Percentiles rank a stretch among this genome's conserved stretches.
Conservation (phyloP, 2,329 filamentous ascomycete species). For the Penicillium sp. region DNA sequence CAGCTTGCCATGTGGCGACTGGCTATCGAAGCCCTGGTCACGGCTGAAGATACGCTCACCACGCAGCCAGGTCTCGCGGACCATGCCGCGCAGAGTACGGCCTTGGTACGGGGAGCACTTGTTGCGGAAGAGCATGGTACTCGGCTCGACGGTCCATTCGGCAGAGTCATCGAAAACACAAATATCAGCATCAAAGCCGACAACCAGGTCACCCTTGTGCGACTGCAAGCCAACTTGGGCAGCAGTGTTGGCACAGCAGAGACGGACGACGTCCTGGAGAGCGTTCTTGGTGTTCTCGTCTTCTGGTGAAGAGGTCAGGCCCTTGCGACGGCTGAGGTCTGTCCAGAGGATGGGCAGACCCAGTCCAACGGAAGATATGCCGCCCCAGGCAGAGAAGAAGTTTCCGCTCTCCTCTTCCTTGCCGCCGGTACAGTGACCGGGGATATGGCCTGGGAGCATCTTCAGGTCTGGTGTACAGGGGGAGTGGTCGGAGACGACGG, state of each 20-base stretch:
- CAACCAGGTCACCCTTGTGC: conserved; percentile 75
- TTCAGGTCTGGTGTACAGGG: conserved; percentile 96
- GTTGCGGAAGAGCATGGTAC: conserved; percentile 92
- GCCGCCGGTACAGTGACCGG: conserved; percentile 41
- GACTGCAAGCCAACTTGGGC: conserved; percentile 80
- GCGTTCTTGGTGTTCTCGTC: conserved; percentile 48
- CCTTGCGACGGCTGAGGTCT: conserved; percentile 62
- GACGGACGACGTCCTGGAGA: conserved; percentile 75
- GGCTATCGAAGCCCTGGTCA: conserved; percentile 47
- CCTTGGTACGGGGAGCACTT: conserved; percentile 89
- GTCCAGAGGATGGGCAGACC: conserved; percentile 90
- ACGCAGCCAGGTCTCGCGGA: conserved; percentile 80
- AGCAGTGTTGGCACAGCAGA: conserved; percentile 85
- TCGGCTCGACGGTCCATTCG: conserved; percentile 68
- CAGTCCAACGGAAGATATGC: conserved; percentile 89
- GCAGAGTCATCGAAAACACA: conserved; percentile 87
- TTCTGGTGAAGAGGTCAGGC: conserved; percentile 40
- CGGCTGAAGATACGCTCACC: conserved; percentile 72
- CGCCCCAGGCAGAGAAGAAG: conserved; percentile 96
- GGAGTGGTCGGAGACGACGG: conserved; percentile 91
- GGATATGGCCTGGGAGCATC: conserved; percentile 72
- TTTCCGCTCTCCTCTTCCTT: conserved; percentile 59
- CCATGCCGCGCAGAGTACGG: conserved; percentile 71
- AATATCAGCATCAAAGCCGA: conserved; percentile 84
- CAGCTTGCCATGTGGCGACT: conserved; percentile 38